Conservation (phyloP, 352 stramenopile genomes). For the Phytopythium litorale region DNA sequence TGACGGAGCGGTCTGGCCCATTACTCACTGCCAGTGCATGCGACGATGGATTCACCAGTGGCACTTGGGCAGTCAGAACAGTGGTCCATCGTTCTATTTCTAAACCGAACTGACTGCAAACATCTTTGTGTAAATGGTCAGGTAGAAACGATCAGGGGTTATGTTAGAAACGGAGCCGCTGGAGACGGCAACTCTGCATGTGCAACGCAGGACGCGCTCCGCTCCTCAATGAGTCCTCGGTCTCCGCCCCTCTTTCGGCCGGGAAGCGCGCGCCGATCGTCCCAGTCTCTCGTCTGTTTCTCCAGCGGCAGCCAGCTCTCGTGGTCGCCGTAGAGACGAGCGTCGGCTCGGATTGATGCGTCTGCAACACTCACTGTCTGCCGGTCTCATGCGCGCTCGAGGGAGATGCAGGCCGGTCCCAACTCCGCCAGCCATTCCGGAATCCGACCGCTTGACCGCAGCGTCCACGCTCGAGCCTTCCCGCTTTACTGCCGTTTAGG, state of each 20-base stretch:
- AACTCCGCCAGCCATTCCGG: neutral
- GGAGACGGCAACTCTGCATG: neutral
- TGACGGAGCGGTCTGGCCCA: neutral
- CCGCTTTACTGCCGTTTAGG: neutral
- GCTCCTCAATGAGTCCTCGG: too few species aligned
- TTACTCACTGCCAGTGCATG: conserved; percentile 5
- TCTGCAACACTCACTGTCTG: neutral
- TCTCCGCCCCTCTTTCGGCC: neutral
- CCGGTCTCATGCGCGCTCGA: too few species aligned
- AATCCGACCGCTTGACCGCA: neutral
- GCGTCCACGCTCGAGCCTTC: neutral
- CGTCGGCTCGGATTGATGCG: neutral
- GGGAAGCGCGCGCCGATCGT: too few species aligned
- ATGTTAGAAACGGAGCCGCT: neutral
- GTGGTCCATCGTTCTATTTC: neutral
- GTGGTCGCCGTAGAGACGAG: conserved; percentile 7
- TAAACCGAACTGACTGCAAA: neutral
- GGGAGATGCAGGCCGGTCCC: neutral
- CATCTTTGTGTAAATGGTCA: neutral
- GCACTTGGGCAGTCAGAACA: neutral
- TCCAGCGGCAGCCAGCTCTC: neutral
- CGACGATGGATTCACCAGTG: conserved; percentile 4
- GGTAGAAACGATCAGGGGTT: neutral
- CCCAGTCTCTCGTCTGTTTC: neutral
- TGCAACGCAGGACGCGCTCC: neutral